Evolutionary conservation across 1,139 yeast species (phyloP).

Genomic region (Geotrichum citri-aurantii): DNA sequence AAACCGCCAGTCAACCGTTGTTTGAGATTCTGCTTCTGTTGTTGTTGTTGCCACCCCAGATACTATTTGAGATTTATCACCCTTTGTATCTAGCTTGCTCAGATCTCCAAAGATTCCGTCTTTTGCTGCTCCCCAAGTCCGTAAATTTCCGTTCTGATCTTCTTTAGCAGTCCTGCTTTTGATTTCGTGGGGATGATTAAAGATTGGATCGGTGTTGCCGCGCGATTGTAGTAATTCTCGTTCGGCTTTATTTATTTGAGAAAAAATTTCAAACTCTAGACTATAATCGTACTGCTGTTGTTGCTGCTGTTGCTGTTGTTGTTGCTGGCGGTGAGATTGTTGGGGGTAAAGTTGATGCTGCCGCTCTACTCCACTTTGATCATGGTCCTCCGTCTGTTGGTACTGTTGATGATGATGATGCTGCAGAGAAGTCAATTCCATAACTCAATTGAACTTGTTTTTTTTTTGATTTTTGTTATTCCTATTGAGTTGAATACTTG

Average conservation of each 20-base stretch:
- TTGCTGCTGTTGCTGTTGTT: neutral
- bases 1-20: conserved; percentile 27
- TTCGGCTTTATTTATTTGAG: neutral
- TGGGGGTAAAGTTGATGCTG: too few species aligned
- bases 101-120: neutral
- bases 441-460: neutral
- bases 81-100: neutral
- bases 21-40: neutral
- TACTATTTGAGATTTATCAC: neutral
- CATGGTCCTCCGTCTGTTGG: neutral
- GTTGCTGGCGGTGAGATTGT: neutral
- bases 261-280: neutral
- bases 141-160: neutral
- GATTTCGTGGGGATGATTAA: neutral
- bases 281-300: neutral
- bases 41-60: neutral
- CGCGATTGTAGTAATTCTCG: neutral
- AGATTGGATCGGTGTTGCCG: neutral
- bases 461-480: neutral
- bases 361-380: neutral
- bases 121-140: neutral
- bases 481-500: neutral
- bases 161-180: neutral
- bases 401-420: neutral
- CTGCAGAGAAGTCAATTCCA: neutral